Base-by-base conservation (phyloP, 2,329 filamentous ascomycete species). In the Stemphylium beticola region DNA sequence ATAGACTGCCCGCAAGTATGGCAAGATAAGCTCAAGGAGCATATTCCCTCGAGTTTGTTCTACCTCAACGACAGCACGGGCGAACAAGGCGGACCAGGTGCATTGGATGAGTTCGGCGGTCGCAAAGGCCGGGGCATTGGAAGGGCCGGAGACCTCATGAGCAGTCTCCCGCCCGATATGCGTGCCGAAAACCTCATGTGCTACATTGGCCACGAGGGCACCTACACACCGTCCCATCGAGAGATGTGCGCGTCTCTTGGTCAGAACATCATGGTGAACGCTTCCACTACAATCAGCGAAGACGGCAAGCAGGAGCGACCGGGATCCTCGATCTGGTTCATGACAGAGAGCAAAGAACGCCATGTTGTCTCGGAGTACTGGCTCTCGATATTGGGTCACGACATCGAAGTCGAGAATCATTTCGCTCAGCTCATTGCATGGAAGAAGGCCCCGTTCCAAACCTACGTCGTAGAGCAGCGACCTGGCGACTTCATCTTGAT, bases 221-320 rank as follows among this genome's bases (percentile, higher is more conserved):
- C 95, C 1, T 98, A 93, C 70, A 99, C 95, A 0, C 93, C 95
- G 9, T 88, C 93, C 0, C 95, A 99, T 77, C 87, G 92, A 62
- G 95, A 99, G 74, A 99, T 99, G 95, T 99, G 95, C 75, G 95
- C 92, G 11, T 96, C 90, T 32, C 79, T 98, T 11, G 93, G 95
- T 0, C 95, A 99, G 64, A 99, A 99, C 69, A 93, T 99, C 65
- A 98, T 99, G 95, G 92, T 99, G 2, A 92, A 97, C 62, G 87
- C 92, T 2, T 98, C 93, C 0, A 77, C 76, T 39, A 80, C 79
- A 1, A 79, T 85, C 2, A 79, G 84, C 15, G 85, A 88, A 49
- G 82, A 89, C 45, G 91, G 89, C 4, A 91, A 95, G 69, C 76
- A 77, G 0, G 85, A 85, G 39, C 90, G 87, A 60, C 85, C 89